Evolutionary conservation across 108 stramenopile genomes (phyloP), one percentile per base, ranked within the genome.

Genomic region (Tribonema minus): DNA sequence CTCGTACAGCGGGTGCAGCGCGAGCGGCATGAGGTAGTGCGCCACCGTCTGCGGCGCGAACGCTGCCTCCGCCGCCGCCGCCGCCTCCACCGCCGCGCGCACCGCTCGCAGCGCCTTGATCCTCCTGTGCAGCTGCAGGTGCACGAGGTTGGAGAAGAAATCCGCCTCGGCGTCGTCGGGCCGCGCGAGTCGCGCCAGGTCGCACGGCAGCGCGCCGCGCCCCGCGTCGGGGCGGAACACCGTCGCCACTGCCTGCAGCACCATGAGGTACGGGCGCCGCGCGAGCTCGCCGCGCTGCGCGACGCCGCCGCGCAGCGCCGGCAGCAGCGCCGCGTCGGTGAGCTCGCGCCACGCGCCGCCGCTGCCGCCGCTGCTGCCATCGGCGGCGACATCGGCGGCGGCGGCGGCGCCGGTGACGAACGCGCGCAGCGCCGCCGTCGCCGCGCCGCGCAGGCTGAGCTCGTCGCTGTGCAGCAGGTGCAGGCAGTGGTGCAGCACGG

Each of bases 71-170:
- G 64, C 46, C 27, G 64, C 38, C 30, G 37, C 30, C 61, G 63
- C 39, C 61, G 63, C 62, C 59, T 77, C 76, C 37, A 77, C 59
- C 27, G 54, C 76, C 58, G 38, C 65, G 34, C 76, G 65, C 3
- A 30, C 76, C 35, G 91, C 67, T 29, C 83, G 82, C 27, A 98
- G 83, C 33, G 93, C 95, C 34, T 92, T 76, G 0, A 86, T 84
- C 68, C 95, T 88, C 34, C 97, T 91, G 84, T 98, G 97, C 34
- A 93, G 81, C 77, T 98, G 97, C 9, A 98, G 91, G 85, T 98
- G 97, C 20, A 92, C 91, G 4, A 94, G 76, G 72, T 93, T 94
- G 30, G 90, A 72, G 83, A 98, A 96, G 70, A 98, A 96, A 82
- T 96, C 95, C 27, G 93, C 84, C 60, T 98, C 83, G 15, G 82